Conservation (phyloP, 1,139 yeast genomes). For the Taiozyma onychis region DNA sequence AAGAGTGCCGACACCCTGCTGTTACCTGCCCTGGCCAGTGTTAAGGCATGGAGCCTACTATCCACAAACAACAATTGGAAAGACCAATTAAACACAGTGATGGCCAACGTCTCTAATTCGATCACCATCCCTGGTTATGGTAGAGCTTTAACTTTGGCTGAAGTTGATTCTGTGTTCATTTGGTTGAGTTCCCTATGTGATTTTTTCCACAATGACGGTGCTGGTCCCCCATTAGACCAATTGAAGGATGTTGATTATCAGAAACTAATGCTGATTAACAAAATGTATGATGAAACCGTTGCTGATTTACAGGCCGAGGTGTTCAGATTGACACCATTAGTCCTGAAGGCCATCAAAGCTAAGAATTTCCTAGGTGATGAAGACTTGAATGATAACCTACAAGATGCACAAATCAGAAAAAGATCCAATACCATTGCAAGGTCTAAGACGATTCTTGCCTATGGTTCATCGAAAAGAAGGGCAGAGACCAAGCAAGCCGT, state of each 20-base stretch:
- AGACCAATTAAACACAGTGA: conserved; percentile 42
- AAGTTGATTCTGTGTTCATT: conserved; percentile 62
- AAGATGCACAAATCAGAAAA: conserved; percentile 26
- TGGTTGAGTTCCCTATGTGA: conserved; percentile 70
- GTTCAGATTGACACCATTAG: conserved; percentile 51
- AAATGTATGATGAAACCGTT: conserved; percentile 56
- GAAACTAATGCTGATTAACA: conserved; percentile 57
- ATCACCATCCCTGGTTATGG: conserved; percentile 43
- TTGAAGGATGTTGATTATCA: conserved; percentile 63
- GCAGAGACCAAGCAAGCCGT: conserved; percentile 47
- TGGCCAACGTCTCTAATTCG: conserved; percentile 37
- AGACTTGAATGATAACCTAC: conserved; percentile 29
- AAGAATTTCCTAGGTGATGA: conserved; percentile 31
- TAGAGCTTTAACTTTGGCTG: conserved; percentile 50
- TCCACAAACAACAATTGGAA: conserved; percentile 36
- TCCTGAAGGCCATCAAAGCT: conserved; percentile 42
- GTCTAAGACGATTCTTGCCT: conserved; percentile 64
- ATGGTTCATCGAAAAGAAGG: conserved; percentile 60
- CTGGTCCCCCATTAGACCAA: conserved; percentile 69
- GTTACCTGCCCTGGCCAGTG: conserved; percentile 65
- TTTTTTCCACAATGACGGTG: conserved; percentile 78
- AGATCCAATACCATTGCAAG: conserved; percentile 56
- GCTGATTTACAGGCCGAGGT: conserved; percentile 51
- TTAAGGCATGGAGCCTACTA: conserved; percentile 34
- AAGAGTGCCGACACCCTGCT: conserved; percentile 59